Evolutionary conservation across 306 rosid species (phyloP).

Genomic region (Sindora glabra): DNA sequence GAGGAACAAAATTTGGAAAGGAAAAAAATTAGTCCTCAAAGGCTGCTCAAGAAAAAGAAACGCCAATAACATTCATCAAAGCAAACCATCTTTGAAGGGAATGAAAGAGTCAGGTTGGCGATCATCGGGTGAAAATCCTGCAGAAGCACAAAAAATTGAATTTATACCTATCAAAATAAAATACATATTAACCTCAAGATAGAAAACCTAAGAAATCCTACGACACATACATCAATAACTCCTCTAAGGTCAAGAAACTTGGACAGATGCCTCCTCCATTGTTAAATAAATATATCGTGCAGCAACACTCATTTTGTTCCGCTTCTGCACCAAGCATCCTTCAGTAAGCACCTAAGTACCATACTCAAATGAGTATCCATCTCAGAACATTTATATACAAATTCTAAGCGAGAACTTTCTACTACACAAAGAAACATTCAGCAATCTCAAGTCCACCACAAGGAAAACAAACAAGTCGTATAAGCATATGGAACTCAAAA

Average conservation of each 20-base stretch:
- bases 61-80: too few relatives aligned
- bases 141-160: constrained; percentile 6
- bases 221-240: neutral
- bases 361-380: neutral
- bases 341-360: neutral
- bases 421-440: neutral
- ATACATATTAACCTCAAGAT: neutral
- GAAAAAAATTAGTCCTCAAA: too few relatives aligned
- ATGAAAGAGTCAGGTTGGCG: neutral
- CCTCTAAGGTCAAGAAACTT: neutral
- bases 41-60: too few relatives aligned
- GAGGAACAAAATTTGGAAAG: too few relatives aligned
- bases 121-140: neutral
- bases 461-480: constrained; percentile 6
- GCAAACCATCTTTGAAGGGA: too few relatives aligned
- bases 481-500: constrained; percentile 16
- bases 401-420: neutral
- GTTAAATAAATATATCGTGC: too few relatives aligned
- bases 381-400: neutral
- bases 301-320: too few relatives aligned
- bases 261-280: neutral
- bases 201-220: neutral
- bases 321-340: neutral
- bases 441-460: neutral
- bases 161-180: neutral